Evolutionary conservation across 1,284 basidiomycete genomes (phyloP).

Genomic region (Hortiboletus rubellus): DNA sequence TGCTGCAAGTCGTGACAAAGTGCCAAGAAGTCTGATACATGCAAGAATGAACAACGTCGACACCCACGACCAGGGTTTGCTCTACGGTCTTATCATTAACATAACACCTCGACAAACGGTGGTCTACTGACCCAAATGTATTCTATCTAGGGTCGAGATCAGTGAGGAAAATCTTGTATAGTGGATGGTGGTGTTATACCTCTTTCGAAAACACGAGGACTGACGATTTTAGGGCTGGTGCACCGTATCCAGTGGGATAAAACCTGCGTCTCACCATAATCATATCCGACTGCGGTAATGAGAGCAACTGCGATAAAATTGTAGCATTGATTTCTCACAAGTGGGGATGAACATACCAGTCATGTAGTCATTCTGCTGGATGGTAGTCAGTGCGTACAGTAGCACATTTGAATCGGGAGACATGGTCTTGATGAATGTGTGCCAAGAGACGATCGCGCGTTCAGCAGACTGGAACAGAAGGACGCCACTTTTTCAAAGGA

Average conservation of each 20-base stretch:
- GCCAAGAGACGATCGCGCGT: no score
- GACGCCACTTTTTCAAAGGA: no score
- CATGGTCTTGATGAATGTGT: background rate
- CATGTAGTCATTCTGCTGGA: background rate
- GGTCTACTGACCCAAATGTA: conserved; percentile 9
- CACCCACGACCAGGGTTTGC: conserved; percentile 11
- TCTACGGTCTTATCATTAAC: background rate
- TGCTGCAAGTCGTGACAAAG: background rate
- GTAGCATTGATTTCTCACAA: background rate
- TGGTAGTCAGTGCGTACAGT: background rate
- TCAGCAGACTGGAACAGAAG: no score
- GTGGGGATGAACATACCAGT: background rate
- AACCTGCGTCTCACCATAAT: background rate
- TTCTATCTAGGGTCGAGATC: background rate
- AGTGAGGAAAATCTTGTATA: background rate
- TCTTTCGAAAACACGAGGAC: conserved; percentile 5
- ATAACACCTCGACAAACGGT: background rate
- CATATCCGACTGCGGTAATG: background rate
- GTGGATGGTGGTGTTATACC: background rate
- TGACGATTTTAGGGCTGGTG: background rate
- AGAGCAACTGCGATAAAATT: background rate
- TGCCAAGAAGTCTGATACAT: background rate
- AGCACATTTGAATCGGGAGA: background rate
- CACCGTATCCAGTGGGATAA: background rate
- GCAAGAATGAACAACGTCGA: conserved; percentile 7